Conservation (phyloP, 345 rosid species). For the Luvunga scandens region DNA sequence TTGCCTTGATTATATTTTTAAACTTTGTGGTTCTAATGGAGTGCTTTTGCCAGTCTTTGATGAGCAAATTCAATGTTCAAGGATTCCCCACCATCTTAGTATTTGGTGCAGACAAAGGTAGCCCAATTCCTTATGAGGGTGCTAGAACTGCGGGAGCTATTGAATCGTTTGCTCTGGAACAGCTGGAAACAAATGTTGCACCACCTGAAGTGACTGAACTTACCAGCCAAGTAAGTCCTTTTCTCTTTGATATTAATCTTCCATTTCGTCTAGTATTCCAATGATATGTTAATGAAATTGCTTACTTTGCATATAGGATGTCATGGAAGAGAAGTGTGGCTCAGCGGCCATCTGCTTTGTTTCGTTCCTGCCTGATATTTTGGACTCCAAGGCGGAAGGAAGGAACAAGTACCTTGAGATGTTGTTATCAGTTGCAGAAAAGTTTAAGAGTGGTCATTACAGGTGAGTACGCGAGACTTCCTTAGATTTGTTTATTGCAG, state of each 20-base stretch:
- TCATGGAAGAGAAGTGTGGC: slow-evolving; percentile 86
- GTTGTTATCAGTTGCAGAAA: slow-evolving; percentile 78
- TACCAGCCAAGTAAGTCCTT: slow-evolving; percentile 62
- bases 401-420: slow-evolving; percentile 77
- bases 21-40: slow-evolving; percentile 18
- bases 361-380: slow-evolving; percentile 89
- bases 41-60: slow-evolving; percentile 61
- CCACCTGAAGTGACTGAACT: slow-evolving; percentile 89
- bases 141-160: slow-evolving; percentile 88
- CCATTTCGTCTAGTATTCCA: slow-evolving; percentile 3
- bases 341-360: slow-evolving; percentile 94
- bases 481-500: background rate
- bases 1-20: background rate
- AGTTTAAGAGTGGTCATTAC: slow-evolving; percentile 81
- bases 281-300: background rate
- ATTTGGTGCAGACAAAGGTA: slow-evolving; percentile 87
- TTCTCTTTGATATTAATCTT: slow-evolving; percentile 1
- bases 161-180: slow-evolving; percentile 84
- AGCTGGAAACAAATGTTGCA: slow-evolving; percentile 76
- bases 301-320: slow-evolving; percentile 47
- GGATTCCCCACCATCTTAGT: slow-evolving; percentile 95
- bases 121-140: slow-evolving; percentile 78
- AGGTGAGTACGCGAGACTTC: slow-evolving; percentile 43
- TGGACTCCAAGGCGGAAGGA: slow-evolving; percentile 97
- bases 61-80: slow-evolving; percentile 92